Evolutionary conservation across 2,329 filamentous ascomycete species (phyloP), one percentile per base, ranked within the genome.

Genomic region (Aspergillus brunneoviolaceus): DNA sequence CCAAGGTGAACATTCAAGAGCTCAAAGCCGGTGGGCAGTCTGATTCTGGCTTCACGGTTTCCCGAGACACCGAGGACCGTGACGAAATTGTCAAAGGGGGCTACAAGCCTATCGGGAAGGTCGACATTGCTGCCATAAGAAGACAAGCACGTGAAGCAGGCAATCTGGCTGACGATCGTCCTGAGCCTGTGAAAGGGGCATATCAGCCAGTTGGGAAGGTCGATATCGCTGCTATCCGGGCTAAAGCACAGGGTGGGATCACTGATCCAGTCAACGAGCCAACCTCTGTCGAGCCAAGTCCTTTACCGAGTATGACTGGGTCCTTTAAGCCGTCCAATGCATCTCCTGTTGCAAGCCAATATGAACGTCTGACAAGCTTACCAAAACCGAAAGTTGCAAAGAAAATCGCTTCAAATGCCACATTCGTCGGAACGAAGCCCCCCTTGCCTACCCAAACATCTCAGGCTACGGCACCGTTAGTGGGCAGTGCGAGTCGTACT

Each of bases 201-300:
- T 99, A 99, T 72, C 90, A 98, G 76, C 95, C 95, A 2, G 83
- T 98, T 21, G 95, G 95, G 51, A 98, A 97, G 79, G 94, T 99
- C 10, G 95, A 99, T 68, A 98, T 99, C 76, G 91, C 91, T 49
- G 93, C 94, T 23, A 97, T 99, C 71, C 87, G 91, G 65, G 89
- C 94, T 23, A 89, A 87, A 76, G 89, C 92, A 5, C 90, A 95
- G 76, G 89, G 86, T 65, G 85, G 85, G 51, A 73, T 77, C 29
- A 69, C 70, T 16, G 16, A 27, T 19, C n/a, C 57, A 5, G 66
- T 65, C 4, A 57, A 71, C 66, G 50, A 75, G 71, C 53, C 75
- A 72, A 79, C 80, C n/a, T 77, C 80, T 47, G 74, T 78, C 51
- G 76, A 75, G 47, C 79, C 80, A 19, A 78, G 77, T 23, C 70